phyloP scores from a whole-genome alignment of 495 filamentous ascomycete species.

The Cetradonia linearis region DNA sequence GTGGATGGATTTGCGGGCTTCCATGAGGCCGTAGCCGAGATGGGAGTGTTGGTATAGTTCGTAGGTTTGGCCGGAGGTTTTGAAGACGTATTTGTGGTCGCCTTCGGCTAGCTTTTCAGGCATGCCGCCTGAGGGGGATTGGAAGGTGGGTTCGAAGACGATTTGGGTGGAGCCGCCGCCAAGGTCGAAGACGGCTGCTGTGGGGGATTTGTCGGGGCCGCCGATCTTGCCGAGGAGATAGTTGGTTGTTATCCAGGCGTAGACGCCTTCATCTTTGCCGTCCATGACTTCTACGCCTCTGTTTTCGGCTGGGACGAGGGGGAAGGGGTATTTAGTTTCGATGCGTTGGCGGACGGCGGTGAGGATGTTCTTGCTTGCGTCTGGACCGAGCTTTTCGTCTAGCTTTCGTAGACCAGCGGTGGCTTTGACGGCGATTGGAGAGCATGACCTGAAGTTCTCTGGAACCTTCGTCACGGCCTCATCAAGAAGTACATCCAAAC shows the following conservation, averaged over 20 bases:
- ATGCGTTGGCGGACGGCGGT: constrained; percentile 73
- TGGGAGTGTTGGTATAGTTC: constrained; percentile 98
- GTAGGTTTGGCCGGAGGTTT: constrained; percentile 84
- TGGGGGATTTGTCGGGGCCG: constrained; percentile 75
- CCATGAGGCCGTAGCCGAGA: constrained; percentile 94
- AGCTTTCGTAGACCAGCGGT: constrained; percentile 77
- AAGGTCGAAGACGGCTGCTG: constrained; percentile 90
- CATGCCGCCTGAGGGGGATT: constrained; percentile 67
- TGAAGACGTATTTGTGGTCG: constrained; percentile 91
- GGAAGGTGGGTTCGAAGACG: constrained; percentile 93
- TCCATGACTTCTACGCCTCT: constrained; percentile 93
- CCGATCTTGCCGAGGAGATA: constrained; percentile 97
- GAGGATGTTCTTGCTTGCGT: constrained; percentile 72
- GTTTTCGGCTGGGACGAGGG: constrained; percentile 73
- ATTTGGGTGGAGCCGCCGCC: constrained; percentile 97
- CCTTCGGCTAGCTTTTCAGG: constrained; percentile 76
- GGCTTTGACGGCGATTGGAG: constrained; percentile 89
- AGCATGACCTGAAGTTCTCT: constrained; percentile 75
- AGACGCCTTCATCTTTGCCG: constrained; percentile 92
- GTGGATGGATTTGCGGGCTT: constrained; percentile 79
- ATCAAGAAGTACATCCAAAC: constrained; percentile 77
- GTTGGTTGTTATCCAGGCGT: constrained; percentile 98
- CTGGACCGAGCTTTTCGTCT: constrained; percentile 48
- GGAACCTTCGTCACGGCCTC: constrained; percentile 75
- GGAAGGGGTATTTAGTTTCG: constrained; percentile 89